phyloP scores from a whole-genome alignment of 2,329 filamentous ascomycete species.

The Colletotrichum coccodes region DNA sequence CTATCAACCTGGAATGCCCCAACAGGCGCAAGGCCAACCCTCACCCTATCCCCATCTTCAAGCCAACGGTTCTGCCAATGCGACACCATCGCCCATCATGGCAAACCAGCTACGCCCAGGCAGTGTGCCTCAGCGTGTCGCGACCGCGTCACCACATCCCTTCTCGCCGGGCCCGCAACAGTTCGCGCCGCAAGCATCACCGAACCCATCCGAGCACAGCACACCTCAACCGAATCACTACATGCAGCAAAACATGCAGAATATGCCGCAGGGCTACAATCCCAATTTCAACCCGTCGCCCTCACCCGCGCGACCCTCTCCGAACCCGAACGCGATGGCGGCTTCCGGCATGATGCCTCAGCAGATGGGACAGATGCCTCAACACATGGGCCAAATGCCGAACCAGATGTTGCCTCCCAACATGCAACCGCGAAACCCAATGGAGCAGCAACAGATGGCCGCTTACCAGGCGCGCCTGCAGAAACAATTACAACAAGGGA shows the following conservation, averaged over 20 bases:
- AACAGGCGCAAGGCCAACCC: constrained; percentile 71
- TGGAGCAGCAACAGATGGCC: constrained; percentile 79
- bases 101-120: constrained; percentile 79
- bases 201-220: constrained; percentile 79
- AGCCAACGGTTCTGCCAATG: constrained; percentile 81
- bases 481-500: constrained; percentile 74
- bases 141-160: constrained; percentile 91
- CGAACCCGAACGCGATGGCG: constrained; percentile 63
- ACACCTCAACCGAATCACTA: constrained; percentile 81
- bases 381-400: constrained; percentile 46
- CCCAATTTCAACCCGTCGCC: constrained; percentile 68
- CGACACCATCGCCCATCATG: constrained; percentile 94
- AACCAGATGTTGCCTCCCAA: constrained; percentile 44
- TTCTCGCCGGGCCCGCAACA: constrained; percentile 83
- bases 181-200: constrained; percentile 78
- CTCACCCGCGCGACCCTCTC: constrained; percentile 65
- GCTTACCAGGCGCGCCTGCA: constrained; percentile 87
- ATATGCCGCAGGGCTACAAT: constrained; percentile 68
- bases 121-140: constrained; percentile 81
- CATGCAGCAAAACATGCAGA: constrained; percentile 69
- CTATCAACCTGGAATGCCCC: constrained; percentile 74
- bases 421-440: constrained; percentile 61
- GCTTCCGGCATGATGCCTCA: constrained; percentile 61
- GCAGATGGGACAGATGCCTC: constrained; percentile 59
- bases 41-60: constrained; percentile 85